A percentile compares a stretch with the other conserved stretches of the same genome.
phyloP scores from a whole-genome alignment of 129 eudicot species.

The Tagetes erecta region DNA sequence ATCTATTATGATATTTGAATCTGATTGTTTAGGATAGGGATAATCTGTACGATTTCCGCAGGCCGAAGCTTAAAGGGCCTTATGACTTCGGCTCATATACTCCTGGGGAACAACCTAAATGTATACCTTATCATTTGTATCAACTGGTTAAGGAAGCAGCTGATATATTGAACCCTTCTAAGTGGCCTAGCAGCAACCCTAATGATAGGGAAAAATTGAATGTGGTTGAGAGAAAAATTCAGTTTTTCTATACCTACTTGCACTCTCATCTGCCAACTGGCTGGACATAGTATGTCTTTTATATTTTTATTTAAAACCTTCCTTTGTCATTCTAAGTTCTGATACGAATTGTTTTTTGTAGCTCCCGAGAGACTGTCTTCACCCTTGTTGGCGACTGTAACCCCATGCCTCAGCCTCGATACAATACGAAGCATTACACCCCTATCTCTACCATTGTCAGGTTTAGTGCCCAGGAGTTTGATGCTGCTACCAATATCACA shows the following conservation, averaged over 20 bases:
- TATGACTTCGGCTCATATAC: not conserved
- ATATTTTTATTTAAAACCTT: not conserved
- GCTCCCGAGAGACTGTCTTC: not conserved
- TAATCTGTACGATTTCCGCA: too few species aligned
- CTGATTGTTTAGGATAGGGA: too few species aligned
- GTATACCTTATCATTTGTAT: constrained; percentile 5
- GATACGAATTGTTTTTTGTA: not conserved
- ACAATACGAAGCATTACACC: not conserved
- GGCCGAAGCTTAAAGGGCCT: not conserved
- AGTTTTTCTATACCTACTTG: not conserved
- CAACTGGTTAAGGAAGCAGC: constrained; percentile 1
- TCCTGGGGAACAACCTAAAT: not conserved
- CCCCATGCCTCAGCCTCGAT: not conserved
- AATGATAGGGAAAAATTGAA: not conserved
- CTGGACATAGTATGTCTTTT: not conserved
- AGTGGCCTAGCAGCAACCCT: not conserved
- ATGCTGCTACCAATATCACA: not conserved
- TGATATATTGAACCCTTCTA: not conserved
- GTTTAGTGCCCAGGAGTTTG: not conserved
- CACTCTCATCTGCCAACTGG: constrained; percentile 9
- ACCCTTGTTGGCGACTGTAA: not conserved
- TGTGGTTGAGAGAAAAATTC: not conserved
- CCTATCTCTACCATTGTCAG: not conserved
- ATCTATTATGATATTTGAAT: too few species aligned
- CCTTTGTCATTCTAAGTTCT: not conserved